Base-by-base conservation (phyloP, 2,329 filamentous ascomycete species). In the Orbilia blumenaviensis region DNA sequence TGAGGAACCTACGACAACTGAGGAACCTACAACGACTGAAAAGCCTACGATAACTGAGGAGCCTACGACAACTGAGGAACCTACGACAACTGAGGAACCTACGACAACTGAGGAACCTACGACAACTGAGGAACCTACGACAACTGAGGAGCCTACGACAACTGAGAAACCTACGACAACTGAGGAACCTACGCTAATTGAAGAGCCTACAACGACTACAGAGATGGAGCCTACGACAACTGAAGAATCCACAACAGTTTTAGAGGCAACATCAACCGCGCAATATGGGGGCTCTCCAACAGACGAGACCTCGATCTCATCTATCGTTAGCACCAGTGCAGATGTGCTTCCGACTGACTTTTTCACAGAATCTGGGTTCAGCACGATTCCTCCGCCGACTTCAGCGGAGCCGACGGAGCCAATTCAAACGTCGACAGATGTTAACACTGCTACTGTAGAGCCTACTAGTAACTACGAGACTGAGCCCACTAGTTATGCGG, bases 261-360 rank as follows among this genome's bases (percentile, higher is more conserved):
- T n/a, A n/a, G n/a, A 5, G 29, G 10, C 29, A 5, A 36, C 27
- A 25, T 48, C 58, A 14, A 62, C 58, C 7, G 16, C 38, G 18
- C 9, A 38, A 34, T 25, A 16, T 27, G 44, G 41, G 18, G 1
- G n/a, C 7, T 2, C 21, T 12, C n/a, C 44, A 52, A 25, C 61
- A 41, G 14, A 4, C 14, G 32, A 50, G 9, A 38, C 61, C 3
- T 29, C 44, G 3, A 29, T 14, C 9, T 12, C 34, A 29, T 18
- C 42, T 3, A 18, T 23, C 18, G 29, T 38, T 3, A 34, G 34
- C 18, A 48, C 48, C 9, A 42, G 21, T n/a, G 29, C 29, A 29
- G 54, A 38, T 41, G n/a, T 27, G 5, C n/a, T 41, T n/a, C 64
- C 62, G n/a, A 71, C 66, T n/a, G 46, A 63, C 14, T 12, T 44